phyloP scores from a whole-genome alignment of 1,284 basidiomycete genomes.

The Kwoniella shivajii region DNA sequence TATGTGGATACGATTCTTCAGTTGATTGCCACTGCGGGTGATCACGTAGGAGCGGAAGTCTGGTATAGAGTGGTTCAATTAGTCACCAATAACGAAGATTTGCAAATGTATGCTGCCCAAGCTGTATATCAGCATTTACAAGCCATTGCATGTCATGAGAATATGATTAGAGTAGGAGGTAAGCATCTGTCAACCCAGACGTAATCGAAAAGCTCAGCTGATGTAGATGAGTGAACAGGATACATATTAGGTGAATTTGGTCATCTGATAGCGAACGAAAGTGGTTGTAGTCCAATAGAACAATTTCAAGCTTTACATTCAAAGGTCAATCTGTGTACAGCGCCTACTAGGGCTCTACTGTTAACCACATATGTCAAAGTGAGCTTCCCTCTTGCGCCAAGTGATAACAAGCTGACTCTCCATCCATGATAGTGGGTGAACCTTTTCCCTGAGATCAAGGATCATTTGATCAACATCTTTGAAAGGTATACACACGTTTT shows the following conservation, averaged over 20 bases:
- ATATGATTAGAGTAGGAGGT: constrained; percentile 95
- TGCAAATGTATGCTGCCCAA: constrained; percentile 91
- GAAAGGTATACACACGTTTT: constrained; percentile 96
- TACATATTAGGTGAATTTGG: constrained; percentile 98
- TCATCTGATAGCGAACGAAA: constrained; percentile 92
- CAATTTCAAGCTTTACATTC: constrained; percentile 94
- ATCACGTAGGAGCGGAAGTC: constrained; percentile 97
- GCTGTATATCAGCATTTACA: constrained; percentile 92
- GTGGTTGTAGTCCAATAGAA: constrained; percentile 88
- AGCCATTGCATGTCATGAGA: constrained; percentile 89
- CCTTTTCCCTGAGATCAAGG: constrained; percentile 97
- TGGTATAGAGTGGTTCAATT: constrained; percentile 99
- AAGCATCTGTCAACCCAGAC: constrained; percentile 20
- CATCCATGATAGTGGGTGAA: constrained; percentile 83
- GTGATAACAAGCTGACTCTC: not conserved
- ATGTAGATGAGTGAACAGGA: constrained; percentile 56
- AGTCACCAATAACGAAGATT: constrained; percentile 95
- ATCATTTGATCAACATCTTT: constrained; percentile 90
- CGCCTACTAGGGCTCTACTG: constrained; percentile 86
- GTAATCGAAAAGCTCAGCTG: not conserved
- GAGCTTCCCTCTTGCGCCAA: constrained; percentile 10
- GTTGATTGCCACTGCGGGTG: constrained; percentile 93
- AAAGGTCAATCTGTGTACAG: constrained; percentile 92
- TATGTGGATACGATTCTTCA: constrained; percentile 96
- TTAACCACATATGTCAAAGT: constrained; percentile 97